Evolutionary conservation across 352 stramenopile species (phyloP).

Genomic region (Blastocystis sp.): DNA sequence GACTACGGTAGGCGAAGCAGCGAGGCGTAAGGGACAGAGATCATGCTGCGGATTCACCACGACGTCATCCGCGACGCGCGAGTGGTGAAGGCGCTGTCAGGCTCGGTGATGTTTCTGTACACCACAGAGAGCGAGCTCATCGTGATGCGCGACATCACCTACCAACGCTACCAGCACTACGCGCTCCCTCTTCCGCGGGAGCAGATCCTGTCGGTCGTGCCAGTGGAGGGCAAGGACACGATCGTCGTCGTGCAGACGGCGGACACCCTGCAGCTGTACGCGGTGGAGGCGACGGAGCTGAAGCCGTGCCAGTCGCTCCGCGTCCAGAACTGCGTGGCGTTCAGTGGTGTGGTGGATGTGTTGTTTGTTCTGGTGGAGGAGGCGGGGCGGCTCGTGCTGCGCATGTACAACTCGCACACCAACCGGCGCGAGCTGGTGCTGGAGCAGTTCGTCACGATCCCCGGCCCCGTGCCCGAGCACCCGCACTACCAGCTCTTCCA

Average conservation of each 20-base stretch:
- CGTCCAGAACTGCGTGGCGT: neutral
- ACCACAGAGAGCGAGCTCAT: no score
- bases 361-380: neutral
- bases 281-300: neutral
- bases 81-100: no score
- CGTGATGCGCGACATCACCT: no score
- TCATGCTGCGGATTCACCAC: neutral
- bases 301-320: neutral
- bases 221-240: neutral
- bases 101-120: no score
- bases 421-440: no score
- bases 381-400: neutral
- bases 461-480: no score
- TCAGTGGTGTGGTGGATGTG: neutral
- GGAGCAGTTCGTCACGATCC: no score
- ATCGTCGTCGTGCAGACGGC: neutral
- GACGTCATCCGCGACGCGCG: neutral
- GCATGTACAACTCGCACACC: neutral
- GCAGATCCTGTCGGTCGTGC: neutral
- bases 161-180: no score
- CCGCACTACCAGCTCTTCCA: no score
- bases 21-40: neutral
- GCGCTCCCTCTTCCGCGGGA: no score
- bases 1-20: neutral
- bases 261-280: neutral